phyloP scores from a whole-genome alignment of 192 early-diverging fungal genomes.

The Allomyces arbusculus region DNA sequence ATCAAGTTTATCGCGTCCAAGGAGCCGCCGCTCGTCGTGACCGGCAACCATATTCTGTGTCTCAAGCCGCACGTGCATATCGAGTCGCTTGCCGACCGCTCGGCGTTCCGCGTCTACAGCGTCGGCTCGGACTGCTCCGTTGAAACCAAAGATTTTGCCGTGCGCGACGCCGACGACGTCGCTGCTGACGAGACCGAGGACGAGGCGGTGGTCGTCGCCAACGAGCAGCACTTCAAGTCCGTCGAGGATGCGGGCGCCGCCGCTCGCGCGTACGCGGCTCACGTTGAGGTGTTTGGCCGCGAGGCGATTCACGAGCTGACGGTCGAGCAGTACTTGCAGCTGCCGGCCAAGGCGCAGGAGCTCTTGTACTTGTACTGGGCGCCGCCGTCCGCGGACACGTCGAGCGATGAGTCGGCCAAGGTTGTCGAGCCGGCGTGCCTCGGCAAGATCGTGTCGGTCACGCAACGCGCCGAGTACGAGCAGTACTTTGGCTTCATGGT shows the following conservation, averaged over 20 bases:
- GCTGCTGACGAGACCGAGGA: constrained; percentile 2
- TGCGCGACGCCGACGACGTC: not conserved
- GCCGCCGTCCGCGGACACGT: too few relatives aligned
- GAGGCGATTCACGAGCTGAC: constrained; percentile 1
- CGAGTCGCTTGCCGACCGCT: constrained; percentile 3
- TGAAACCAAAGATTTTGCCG: constrained; percentile 4
- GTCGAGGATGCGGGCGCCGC: too few relatives aligned
- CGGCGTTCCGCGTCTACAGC: constrained; percentile 1
- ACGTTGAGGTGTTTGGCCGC: not conserved
- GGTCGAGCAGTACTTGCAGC: constrained; percentile 1
- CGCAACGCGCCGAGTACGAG: constrained; percentile 1
- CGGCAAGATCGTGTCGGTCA: too few relatives aligned
- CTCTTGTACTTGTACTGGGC: too few relatives aligned
- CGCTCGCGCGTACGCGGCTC: too few relatives aligned
- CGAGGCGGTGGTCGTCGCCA: constrained; percentile 3
- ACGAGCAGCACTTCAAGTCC: too few relatives aligned
- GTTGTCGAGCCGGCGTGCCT: too few relatives aligned
- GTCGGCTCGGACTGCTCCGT: not conserved
- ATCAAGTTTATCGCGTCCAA: not conserved
- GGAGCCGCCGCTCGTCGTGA: constrained; percentile 9
- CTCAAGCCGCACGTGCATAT: constrained; percentile 6
- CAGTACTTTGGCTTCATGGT: constrained; percentile 25
- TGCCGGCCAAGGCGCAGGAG: not conserved
- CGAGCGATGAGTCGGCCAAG: too few relatives aligned
- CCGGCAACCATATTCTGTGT: constrained; percentile 17